Evolutionary conservation across 495 filamentous ascomycete species (phyloP).

Genomic region (Cairneyella variabilis): DNA sequence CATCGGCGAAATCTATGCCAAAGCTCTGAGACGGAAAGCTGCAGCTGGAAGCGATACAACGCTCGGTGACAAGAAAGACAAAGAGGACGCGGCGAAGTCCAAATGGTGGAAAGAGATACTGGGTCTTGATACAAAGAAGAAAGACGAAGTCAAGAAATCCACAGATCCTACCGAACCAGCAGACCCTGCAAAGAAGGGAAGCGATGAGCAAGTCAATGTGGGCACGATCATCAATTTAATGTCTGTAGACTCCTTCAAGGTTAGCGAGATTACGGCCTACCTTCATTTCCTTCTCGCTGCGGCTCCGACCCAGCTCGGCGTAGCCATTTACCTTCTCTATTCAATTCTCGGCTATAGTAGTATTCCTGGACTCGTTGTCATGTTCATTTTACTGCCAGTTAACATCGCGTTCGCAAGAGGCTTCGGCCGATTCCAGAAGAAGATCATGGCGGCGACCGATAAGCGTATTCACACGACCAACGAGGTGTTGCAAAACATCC

Average conservation of each 20-base stretch:
- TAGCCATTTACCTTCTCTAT: conserved; percentile 63
- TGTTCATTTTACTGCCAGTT: conserved; percentile 82
- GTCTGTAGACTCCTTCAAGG: conserved; percentile 98
- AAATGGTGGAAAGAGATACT: conserved; percentile 49
- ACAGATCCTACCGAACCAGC: conserved; percentile 22
- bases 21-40: conserved; percentile 89
- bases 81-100: conserved; percentile 51
- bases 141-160: conserved; percentile 27
- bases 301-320: conserved; percentile 42
- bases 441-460: conserved; percentile 91
- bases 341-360: conserved; percentile 87
- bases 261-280: conserved; percentile 70
- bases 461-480: conserved; percentile 96
- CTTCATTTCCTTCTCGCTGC: conserved; percentile 44
- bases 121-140: conserved; percentile 58
- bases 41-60: conserved; percentile 68
- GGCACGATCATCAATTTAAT: conserved; percentile 99
- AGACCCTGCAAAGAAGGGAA: conserved; percentile 39
- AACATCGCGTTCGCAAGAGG: conserved; percentile 82
- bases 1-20: conserved; percentile 96
- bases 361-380: conserved; percentile 88
- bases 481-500: conserved; percentile 94
- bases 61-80: conserved; percentile 59
- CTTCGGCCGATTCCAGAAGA: conserved; percentile 81
- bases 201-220: conserved; percentile 73